phyloP scores from a whole-genome alignment of 305 asterid species.

The Fraxinus ornus region DNA sequence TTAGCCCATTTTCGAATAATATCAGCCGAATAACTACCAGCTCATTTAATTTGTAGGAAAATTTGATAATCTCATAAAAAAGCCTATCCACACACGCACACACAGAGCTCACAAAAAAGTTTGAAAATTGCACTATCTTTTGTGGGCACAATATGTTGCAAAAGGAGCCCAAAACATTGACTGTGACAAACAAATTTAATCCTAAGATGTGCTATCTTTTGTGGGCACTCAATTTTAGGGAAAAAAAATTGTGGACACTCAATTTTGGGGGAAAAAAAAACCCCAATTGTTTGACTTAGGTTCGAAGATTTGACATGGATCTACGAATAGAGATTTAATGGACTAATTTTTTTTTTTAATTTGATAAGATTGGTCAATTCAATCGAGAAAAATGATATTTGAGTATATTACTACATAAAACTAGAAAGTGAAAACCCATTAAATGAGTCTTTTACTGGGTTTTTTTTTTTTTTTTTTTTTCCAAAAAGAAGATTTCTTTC shows the following conservation, averaged over 20 bases:
- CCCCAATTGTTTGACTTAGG: constrained; percentile 15
- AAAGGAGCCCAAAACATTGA: constrained; percentile 32
- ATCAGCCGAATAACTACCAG: background rate
- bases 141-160: background rate
- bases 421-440: too few species aligned
- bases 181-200: constrained; percentile 16
- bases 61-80: background rate
- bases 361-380: too few species aligned
- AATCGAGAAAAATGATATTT: too few species aligned
- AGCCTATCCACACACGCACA: too few species aligned
- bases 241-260: too few species aligned
- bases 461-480: too few species aligned
- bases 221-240: constrained; percentile 18
- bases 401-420: too few species aligned
- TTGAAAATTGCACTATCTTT: background rate
- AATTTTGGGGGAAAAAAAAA: too few species aligned
- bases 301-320: background rate
- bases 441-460: too few species aligned
- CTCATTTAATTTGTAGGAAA: background rate
- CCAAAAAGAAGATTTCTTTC: too few species aligned
- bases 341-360: too few species aligned
- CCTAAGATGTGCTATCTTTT: constrained; percentile 22
- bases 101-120: background rate
- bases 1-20: background rate
- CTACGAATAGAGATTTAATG: too few species aligned